Evolutionary conservation across 1,284 basidiomycete species (phyloP).

Genomic region (Leccinum huronense): DNA sequence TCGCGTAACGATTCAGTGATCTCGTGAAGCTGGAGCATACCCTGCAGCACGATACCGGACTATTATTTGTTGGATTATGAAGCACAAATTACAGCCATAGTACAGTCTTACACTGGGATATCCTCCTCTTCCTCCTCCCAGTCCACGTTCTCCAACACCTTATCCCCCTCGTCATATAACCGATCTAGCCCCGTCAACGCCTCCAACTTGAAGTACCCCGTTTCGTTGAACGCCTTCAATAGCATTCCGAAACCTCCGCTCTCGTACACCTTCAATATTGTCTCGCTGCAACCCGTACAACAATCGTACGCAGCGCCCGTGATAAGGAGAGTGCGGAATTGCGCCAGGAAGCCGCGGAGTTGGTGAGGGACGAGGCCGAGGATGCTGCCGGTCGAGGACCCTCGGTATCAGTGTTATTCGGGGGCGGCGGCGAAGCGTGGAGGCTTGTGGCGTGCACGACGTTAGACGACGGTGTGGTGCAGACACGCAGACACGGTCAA

Average conservation of each 20-base stretch:
- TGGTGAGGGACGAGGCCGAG: constrained; percentile 81
- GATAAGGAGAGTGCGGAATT: constrained; percentile 83
- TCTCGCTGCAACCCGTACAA: constrained; percentile 89
- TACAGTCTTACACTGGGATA: not conserved
- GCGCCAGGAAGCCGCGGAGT: constrained; percentile 83
- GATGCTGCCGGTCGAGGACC: not conserved
- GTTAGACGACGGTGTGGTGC: not conserved
- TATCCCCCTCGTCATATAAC: constrained; percentile 78
- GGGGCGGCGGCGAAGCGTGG: constrained; percentile 64
- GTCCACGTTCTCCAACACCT: constrained; percentile 70
- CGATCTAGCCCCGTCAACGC: constrained; percentile 82
- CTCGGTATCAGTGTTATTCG: constrained; percentile 15
- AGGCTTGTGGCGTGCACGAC: constrained; percentile 42
- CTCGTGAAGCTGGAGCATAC: too few relatives aligned
- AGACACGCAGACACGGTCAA: constrained; percentile 5
- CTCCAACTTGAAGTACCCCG: constrained; percentile 66
- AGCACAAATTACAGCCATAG: not conserved
- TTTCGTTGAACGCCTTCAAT: constrained; percentile 81
- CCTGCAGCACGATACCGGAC: too few relatives aligned
- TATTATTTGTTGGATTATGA: too few relatives aligned
- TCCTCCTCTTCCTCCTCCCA: constrained; percentile 68
- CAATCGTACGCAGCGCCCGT: constrained; percentile 83
- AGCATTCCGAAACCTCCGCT: constrained; percentile 78
- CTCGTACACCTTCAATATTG: constrained; percentile 75
- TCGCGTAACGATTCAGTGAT: too few relatives aligned